Conservation (phyloP, 2,329 filamentous ascomycete species). For the Arthrocladium fulminans region DNA sequence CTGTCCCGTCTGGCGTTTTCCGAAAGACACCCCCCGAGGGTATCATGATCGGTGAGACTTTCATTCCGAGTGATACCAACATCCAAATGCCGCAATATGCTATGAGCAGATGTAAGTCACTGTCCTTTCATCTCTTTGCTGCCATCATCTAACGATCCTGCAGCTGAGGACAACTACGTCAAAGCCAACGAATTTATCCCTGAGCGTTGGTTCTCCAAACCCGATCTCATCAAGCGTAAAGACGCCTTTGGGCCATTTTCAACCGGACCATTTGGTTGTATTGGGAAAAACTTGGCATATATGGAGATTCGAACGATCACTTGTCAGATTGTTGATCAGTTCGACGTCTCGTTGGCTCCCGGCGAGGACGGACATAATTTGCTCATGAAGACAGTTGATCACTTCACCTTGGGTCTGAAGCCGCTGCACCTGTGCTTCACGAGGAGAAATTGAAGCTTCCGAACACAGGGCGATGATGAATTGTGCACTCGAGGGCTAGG, state of each 20-base stretch:
- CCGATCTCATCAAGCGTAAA: slow-evolving; percentile 28
- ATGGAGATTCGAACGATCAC: slow-evolving; percentile 23
- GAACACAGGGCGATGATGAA: too few relatives aligned
- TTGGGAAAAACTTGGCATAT: slow-evolving; percentile 26
- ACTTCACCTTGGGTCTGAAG: slow-evolving; percentile 18
- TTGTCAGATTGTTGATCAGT: slow-evolving; percentile 21
- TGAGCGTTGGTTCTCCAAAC: slow-evolving; percentile 30
- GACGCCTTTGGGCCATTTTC: slow-evolving; percentile 29
- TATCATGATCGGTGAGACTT: slow-evolving; percentile 28
- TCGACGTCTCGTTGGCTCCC: slow-evolving; percentile 24
- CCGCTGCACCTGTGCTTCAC: slow-evolving; percentile 11
- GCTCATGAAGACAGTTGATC: slow-evolving; percentile 17
- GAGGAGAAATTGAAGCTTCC: slow-evolving; percentile 8
- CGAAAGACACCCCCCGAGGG: slow-evolving; percentile 33
- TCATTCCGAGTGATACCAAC: slow-evolving; percentile 28
- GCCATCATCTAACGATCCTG: not conserved
- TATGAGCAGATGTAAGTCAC: slow-evolving; percentile 14
- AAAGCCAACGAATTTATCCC: slow-evolving; percentile 27
- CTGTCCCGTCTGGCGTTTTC: slow-evolving; percentile 30
- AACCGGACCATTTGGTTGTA: slow-evolving; percentile 24
- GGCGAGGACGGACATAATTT: slow-evolving; percentile 19
- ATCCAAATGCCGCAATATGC: slow-evolving; percentile 21
- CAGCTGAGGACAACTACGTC: slow-evolving; percentile 18
- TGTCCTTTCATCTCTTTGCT: not conserved
- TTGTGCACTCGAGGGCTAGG: too few relatives aligned